Evolutionary conservation across 2,329 filamentous ascomycete genomes (phyloP).

Genomic region (Colletotrichum sp.): DNA sequence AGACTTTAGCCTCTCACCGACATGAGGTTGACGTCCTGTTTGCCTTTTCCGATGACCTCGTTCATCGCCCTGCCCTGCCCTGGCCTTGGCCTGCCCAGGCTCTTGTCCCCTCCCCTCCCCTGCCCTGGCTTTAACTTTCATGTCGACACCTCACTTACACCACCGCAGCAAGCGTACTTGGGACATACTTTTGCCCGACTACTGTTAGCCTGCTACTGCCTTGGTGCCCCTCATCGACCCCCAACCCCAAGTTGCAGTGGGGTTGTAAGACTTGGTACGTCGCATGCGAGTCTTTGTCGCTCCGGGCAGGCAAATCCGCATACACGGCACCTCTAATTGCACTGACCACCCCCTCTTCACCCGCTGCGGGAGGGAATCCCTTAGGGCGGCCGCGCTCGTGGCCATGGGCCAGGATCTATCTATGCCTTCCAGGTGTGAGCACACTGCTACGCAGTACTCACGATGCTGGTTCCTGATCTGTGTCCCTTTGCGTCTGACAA

Average conservation of each 20-base stretch:
- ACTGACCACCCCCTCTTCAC: conserved; percentile 5
- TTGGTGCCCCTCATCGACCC: conserved; percentile 3
- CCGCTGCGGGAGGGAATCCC: conserved; percentile 1
- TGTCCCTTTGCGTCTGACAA: neutral
- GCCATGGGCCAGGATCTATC: neutral
- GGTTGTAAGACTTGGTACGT: neutral
- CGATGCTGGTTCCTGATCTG: neutral
- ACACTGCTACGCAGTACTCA: neutral
- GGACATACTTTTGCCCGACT: neutral
- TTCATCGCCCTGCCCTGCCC: neutral
- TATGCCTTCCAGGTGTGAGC: neutral
- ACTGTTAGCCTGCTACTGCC: neutral
- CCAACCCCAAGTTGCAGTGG: neutral
- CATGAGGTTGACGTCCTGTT: conserved; percentile 9
- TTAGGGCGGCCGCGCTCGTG: neutral
- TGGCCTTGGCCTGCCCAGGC: neutral
- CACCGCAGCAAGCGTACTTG: neutral
- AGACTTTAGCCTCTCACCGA: neutral
- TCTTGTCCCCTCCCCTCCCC: neutral
- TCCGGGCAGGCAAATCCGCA: conserved; percentile 14
- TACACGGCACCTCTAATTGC: neutral
- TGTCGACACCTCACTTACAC: neutral
- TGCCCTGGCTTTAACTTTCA: neutral
- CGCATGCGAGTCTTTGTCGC: neutral
- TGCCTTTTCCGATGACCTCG: conserved; percentile 12